Percentiles rank a stretch among this genome's conserved stretches.
These are phyloP conservation scores for Pythium coloratum DNA, from an alignment of 352 stramenopile genomes.

Conservation along the genomic window DNA sequence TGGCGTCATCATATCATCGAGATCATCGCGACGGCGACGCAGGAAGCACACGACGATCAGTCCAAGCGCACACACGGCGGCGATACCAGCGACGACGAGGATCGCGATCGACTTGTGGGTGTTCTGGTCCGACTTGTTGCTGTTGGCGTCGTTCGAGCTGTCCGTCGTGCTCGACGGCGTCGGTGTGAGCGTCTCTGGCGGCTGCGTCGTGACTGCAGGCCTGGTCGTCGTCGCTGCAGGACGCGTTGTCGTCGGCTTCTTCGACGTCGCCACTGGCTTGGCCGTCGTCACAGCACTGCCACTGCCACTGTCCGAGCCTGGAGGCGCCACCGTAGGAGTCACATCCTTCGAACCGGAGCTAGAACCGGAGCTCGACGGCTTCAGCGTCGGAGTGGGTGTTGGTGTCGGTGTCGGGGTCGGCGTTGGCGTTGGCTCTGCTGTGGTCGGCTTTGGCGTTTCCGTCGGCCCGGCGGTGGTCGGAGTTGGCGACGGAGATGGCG, in stretches of 20 bases:
- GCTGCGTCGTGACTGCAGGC: not conserved
- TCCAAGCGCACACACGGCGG: constrained; percentile 23
- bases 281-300: constrained; percentile 1
- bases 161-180: constrained; percentile 9
- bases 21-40: constrained; percentile 24
- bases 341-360: constrained; percentile 6
- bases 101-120: constrained; percentile 27
- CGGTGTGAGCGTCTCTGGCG: constrained; percentile 8
- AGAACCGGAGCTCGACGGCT: not conserved
- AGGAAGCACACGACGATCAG: constrained; percentile 28
- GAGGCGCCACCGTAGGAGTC: constrained; percentile 1
- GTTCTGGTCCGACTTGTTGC: constrained; percentile 3
- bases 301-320: constrained; percentile 13
- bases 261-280: constrained; percentile 19
- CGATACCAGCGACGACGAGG: constrained; percentile 24
- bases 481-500: not conserved
- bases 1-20: constrained; percentile 20
- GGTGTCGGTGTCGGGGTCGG: constrained; percentile 3
- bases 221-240: constrained; percentile 2
- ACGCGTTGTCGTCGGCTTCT: constrained; percentile 9
- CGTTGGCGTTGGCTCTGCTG: not conserved
- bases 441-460: not conserved
- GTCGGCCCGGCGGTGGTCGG: constrained; percentile 10
- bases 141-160: not conserved
- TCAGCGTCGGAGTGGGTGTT: constrained; percentile 5